Evolutionary conservation across 2,329 filamentous ascomycete genomes (phyloP).

Genomic region (Alternaria gaisen): DNA sequence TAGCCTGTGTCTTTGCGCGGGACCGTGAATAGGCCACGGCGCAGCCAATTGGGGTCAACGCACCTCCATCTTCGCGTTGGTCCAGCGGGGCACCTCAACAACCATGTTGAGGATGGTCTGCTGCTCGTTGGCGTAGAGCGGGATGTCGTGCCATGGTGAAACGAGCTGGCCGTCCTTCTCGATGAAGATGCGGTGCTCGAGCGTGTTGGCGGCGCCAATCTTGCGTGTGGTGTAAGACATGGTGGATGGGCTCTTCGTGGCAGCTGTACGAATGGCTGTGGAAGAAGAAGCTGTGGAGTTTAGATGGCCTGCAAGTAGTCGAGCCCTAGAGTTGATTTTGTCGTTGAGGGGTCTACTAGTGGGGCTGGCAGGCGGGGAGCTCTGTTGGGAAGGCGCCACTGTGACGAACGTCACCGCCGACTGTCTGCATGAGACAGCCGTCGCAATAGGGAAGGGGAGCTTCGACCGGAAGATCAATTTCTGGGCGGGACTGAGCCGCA

Average conservation of each 20-base stretch:
- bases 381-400: constrained; percentile 50
- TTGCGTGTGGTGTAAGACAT: constrained; percentile 84
- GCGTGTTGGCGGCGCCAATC: constrained; percentile 87
- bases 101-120: constrained; percentile 98
- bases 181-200: constrained; percentile 97
- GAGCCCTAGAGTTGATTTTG: constrained; percentile 54
- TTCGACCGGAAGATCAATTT: constrained; percentile 24
- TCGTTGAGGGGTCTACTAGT: constrained; percentile 49
- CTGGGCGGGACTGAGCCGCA: constrained; percentile 38
- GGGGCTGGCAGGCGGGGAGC: constrained; percentile 42
- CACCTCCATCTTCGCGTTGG: constrained; percentile 99
- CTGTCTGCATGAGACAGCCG: constrained; percentile 48
- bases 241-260: constrained; percentile 35
- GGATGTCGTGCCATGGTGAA: constrained; percentile 98
- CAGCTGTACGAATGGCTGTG: constrained; percentile 22
- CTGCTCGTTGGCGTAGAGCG: constrained; percentile 95
- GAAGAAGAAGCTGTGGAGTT: constrained; percentile 38
- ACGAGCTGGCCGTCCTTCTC: constrained; percentile 95
- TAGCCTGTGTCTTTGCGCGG: constrained; percentile 21
- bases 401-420: constrained; percentile 50
- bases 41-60: constrained; percentile 48
- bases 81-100: constrained; percentile 99
- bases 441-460: constrained; percentile 31
- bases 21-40: not conserved
- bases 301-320: constrained; percentile 52